Base-by-base conservation (phyloP, 2,329 filamentous ascomycete genomes). In the Pyrenochaeta sp. region DNA sequence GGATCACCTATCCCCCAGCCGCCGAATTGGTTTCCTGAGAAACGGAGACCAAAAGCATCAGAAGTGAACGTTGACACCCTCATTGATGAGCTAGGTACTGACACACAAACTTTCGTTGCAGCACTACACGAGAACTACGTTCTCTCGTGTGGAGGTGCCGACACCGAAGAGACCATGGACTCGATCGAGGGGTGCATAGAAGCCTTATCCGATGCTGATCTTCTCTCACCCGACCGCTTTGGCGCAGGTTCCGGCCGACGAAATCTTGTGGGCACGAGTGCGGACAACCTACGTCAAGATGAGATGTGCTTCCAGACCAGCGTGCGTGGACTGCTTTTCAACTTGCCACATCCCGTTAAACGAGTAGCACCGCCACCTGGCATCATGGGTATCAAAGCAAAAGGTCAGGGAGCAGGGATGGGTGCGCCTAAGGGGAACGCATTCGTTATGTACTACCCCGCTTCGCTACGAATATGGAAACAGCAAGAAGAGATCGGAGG, bases 231-330 rank as follows among this genome's bases (percentile, higher is more conserved):
- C 1, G 91, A 91, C 6, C 87, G 87, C 60, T 91, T 92, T 60
- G 86, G 87, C 24, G 81, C 84, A 37, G 86, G 88, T 2, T 81
- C 79, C 24, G 77, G 80, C 6, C 80, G 80, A 5, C 81, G 84
- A 25, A 78, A 72, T 72, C 78, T 79, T 66, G 64, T 84, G 80
- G 70, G 82, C 78, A 79, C 73, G 62, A 81, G 75, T 83, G 89
- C 74, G 52, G 94, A 97, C 59, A 84, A 89, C 13, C 80, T 98
- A 9, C 89, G 93, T 6, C 94, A 98, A 77, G 93, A 97, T 62
- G 95, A 99, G 72, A 93, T 99, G 73, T 89, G 91, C 25, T 98
- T 97, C 64, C 92, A 99, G 65, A 89, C 94, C 19, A 93, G 93
- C 4, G 91, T 96, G 0, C 88, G 93, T 12, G 95, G 95, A 0